phyloP scores from a whole-genome alignment of 1,284 basidiomycete genomes.

The Leccinum solheimii region DNA sequence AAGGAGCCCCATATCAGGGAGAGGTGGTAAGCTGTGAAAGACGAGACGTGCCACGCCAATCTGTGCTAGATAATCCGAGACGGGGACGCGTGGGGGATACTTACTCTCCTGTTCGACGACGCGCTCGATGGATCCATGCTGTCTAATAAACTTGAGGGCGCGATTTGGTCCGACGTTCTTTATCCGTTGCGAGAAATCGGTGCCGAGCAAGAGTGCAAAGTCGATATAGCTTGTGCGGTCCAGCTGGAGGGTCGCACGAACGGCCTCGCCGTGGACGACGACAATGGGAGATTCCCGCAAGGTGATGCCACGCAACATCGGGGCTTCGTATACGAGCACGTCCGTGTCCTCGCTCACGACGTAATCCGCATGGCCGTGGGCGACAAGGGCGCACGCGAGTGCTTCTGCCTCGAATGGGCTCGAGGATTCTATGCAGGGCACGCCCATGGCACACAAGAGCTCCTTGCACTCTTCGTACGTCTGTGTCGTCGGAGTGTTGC shows the following conservation, averaged over 20 bases:
- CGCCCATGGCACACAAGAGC: conserved; percentile 72
- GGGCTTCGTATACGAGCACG: conserved; percentile 76
- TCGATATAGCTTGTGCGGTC: conserved; percentile 66
- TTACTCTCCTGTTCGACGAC: conserved; percentile 59
- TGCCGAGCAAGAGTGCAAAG: conserved; percentile 83
- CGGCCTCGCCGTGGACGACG: conserved; percentile 59
- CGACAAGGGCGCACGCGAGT: conserved; percentile 72
- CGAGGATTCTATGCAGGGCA: conserved; percentile 67
- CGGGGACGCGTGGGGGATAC: conserved; percentile 48
- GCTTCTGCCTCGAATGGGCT: conserved; percentile 83
- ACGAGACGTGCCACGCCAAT: conserved; percentile 59
- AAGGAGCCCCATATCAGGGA: conserved; percentile 45
- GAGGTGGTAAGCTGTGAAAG: conserved; percentile 62
- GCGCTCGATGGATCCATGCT: conserved; percentile 72
- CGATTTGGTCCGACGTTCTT: conserved; percentile 74
- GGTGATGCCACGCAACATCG: conserved; percentile 75
- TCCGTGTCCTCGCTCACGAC: conserved; percentile 90
- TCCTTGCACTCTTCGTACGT: conserved; percentile 67
- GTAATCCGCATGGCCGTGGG: conserved; percentile 74
- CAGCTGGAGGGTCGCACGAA: conserved; percentile 63
- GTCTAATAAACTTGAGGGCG: conserved; percentile 70
- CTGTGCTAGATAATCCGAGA: conserved; percentile 56
- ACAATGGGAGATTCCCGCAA: conserved; percentile 56
- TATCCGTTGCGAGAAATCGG: conserved; percentile 82
- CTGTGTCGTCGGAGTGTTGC: conserved; percentile 52